Conservation (phyloP, 352 stramenopile genomes). For the Thraustotheca clavata region DNA sequence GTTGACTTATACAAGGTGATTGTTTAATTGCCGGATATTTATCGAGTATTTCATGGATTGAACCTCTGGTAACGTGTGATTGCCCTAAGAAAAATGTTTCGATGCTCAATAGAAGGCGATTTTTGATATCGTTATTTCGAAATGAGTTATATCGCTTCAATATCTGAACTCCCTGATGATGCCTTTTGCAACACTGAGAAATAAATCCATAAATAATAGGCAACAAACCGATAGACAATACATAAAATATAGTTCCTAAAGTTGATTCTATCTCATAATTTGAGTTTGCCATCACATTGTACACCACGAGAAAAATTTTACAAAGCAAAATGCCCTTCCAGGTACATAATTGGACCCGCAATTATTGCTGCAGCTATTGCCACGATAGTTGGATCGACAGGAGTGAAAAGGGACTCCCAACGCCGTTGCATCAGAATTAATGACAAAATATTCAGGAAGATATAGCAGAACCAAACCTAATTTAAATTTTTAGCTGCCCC, state of each 20-base stretch:
- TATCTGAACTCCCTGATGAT: no score
- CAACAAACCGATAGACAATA: background rate
- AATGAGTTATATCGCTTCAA: no score
- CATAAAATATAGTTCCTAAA: background rate
- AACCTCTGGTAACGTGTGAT: background rate
- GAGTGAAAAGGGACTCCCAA: background rate
- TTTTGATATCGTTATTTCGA: background rate
- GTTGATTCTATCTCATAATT: background rate
- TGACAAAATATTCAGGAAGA: background rate
- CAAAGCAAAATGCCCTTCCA: background rate
- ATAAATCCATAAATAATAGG: background rate
- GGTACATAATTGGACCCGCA: background rate
- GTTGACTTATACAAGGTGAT: background rate
- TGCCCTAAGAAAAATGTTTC: no score
- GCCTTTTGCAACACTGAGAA: background rate
- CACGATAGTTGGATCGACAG: background rate
- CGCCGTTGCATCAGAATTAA: background rate
- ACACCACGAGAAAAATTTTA: background rate
- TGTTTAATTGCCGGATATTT: background rate
- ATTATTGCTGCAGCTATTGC: background rate
- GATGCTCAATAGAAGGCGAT: background rate
- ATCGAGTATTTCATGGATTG: background rate
- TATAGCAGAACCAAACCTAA: background rate
- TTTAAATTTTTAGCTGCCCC: background rate
- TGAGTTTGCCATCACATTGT: background rate